Percentiles rank a stretch among this genome's conserved stretches.
These are phyloP conservation scores for Tagetes patula DNA, from an alignment of 129 eudicot genomes.

Conservation along the genomic window DNA sequence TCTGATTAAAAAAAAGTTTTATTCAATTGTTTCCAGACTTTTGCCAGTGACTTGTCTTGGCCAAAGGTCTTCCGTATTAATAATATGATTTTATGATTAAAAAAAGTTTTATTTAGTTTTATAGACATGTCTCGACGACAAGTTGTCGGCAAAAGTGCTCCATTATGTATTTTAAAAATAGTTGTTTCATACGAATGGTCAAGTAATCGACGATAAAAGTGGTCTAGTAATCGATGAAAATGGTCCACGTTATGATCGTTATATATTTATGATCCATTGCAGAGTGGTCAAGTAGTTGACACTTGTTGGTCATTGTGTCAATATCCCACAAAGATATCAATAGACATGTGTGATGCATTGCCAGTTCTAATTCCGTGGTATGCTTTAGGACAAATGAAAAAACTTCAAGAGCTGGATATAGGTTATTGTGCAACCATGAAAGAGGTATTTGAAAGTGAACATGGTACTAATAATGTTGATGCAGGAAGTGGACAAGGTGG, in stretches of 20 bases:
- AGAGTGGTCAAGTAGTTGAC: background rate
- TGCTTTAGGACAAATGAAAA: background rate
- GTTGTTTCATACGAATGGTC: background rate
- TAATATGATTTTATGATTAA: no score
- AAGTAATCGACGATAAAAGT: no score
- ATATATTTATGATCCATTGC: background rate
- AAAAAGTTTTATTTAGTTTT: no score
- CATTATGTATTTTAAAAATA: no score
- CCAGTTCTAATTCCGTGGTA: background rate
- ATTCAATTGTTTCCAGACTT: no score
- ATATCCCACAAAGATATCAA: background rate
- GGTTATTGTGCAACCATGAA: background rate
- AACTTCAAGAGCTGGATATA: background rate
- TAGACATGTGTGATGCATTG: background rate
- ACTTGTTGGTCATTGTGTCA: background rate
- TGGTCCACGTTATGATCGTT: no score
- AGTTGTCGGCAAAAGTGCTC: no score
- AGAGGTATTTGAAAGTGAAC: constrained; percentile 5
- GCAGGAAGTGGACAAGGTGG: background rate
- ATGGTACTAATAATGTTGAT: background rate
- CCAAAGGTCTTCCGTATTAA: no score
- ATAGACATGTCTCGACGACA: no score
- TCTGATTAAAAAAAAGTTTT: no score
- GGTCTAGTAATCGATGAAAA: no score
- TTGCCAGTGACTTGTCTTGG: no score